Evolutionary conservation across 2,329 filamentous ascomycete species (phyloP).

Genomic region (Arthrinium puccinioides): DNA sequence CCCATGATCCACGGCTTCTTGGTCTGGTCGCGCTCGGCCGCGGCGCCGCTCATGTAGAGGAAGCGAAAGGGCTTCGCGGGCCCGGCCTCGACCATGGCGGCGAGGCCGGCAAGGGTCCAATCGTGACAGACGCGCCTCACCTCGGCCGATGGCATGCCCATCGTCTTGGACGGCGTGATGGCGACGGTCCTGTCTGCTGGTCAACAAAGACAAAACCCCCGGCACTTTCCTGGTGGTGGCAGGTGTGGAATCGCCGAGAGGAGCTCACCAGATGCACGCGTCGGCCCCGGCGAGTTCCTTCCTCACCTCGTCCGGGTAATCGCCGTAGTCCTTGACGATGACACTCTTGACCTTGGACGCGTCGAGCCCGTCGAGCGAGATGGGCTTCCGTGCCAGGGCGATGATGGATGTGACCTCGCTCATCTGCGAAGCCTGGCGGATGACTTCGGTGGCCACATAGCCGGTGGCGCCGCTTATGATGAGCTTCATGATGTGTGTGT

Average conservation of each 20-base stretch:
- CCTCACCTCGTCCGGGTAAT: constrained; percentile 31
- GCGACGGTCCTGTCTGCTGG: constrained; percentile 18
- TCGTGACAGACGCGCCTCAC: constrained; percentile 17
- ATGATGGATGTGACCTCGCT: constrained; percentile 31
- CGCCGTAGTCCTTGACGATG: constrained; percentile 29
- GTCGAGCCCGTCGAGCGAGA: constrained; percentile 16
- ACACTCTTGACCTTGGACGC: constrained; percentile 31
- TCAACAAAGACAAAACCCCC: not conserved
- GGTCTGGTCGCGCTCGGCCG: constrained; percentile 34
- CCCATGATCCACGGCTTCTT: constrained; percentile 29
- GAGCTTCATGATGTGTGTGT: too few relatives aligned
- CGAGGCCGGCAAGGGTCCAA: constrained; percentile 14
- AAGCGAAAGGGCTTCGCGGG: constrained; percentile 22
- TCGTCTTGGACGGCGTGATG: constrained; percentile 17
- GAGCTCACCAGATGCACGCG: constrained; percentile 25
- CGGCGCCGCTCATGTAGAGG: constrained; percentile 34
- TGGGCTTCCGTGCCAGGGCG: constrained; percentile 30
- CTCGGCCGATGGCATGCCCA: constrained; percentile 9
- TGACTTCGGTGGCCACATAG: constrained; percentile 32
- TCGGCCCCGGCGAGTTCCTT: constrained; percentile 30
- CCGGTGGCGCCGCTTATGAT: constrained; percentile 35
- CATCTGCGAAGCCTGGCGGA: constrained; percentile 32
- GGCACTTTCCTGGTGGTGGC: too few relatives aligned
- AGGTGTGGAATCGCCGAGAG: not conserved
- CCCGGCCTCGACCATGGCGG: constrained; percentile 15